Evolutionary conservation across 495 filamentous ascomycete genomes (phyloP), one percentile per base, ranked within the genome.

Genomic region (Tuber umbilicatum): DNA sequence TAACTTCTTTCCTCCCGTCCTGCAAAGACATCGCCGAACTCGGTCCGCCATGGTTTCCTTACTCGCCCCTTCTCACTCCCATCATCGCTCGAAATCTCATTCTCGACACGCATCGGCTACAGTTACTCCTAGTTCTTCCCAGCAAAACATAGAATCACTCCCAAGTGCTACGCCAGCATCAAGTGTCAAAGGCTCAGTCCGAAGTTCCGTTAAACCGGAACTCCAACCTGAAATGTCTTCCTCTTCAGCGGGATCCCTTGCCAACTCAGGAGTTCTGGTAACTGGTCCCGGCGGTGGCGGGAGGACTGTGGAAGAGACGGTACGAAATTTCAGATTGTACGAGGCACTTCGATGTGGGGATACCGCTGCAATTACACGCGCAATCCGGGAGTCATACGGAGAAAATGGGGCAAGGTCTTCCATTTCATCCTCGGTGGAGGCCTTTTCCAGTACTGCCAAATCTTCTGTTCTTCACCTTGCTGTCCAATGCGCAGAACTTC

Each of bases 401-500:
- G 87, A 87, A 70, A 82, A 80, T 31, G 84, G 84, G 5, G 84
- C 84, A 37, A 83, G 85, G 73, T 89, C 87, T 82, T 86, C 89
- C 39, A 85, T 88, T 73, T 84, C 86, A 42, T 81, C 82, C 39
- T 81, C 84, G 16, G 83, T 85, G 23, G 85, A 81, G 23, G 82
- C 81, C 19, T 82, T 84, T 37, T 84, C 84, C 5, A 83, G 85
- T 14, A 75, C 94, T 27, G 92, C 93, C 64, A 93, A 94, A 55
- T 95, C 94, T 2, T 93, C 92, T 0, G 90, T 97, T 60, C 86
- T 99, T 23, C 96, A 98, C 83, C 86, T 99, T 71, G 94, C 95
- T 39, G 92, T 97, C n/a, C 95, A 98, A 83, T 99, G 95, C 80
- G 96, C 96, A 27, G 94, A 98, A 80, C 88, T 91, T 39, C 90